These are phyloP conservation scores for Colletotrichum echinochloae DNA, from an alignment of 2,329 filamentous ascomycete species.

Conservation along the genomic window DNA sequence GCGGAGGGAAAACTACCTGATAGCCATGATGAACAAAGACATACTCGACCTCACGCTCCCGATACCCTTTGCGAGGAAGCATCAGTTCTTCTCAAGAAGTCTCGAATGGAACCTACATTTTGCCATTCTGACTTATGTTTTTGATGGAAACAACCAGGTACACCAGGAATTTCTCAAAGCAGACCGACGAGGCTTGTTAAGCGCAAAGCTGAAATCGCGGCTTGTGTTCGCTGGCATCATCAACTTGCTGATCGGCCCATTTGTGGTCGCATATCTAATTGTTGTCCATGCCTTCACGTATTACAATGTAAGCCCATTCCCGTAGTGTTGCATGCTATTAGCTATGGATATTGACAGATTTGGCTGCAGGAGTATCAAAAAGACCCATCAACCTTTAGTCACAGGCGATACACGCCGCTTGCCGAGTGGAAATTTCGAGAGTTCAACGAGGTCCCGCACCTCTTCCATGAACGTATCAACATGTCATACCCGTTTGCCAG, in stretches of 20 bases:
- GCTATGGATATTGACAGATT: not conserved
- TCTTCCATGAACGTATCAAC: constrained; percentile 89
- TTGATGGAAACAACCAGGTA: constrained; percentile 89
- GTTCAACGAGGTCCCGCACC: constrained; percentile 95
- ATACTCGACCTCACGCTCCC: constrained; percentile 88
- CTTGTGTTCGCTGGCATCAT: constrained; percentile 87
- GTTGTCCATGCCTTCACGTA: constrained; percentile 95
- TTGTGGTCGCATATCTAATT: constrained; percentile 87
- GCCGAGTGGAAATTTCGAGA: constrained; percentile 99
- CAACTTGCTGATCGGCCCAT: constrained; percentile 87
- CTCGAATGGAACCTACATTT: constrained; percentile 93
- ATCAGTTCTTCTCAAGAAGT: constrained; percentile 88
- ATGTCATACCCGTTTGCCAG: constrained; percentile 96
- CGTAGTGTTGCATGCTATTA: not conserved
- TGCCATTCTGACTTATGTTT: constrained; percentile 92
- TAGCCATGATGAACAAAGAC: constrained; percentile 97
- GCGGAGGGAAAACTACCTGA: constrained; percentile 96
- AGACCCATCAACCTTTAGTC: constrained; percentile 87
- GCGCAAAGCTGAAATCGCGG: constrained; percentile 79
- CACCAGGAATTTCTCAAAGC: constrained; percentile 87
- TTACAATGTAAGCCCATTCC: constrained; percentile 75
- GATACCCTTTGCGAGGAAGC: constrained; percentile 82
- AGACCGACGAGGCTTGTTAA: constrained; percentile 81
- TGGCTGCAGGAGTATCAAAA: constrained; percentile 87
- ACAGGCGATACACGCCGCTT: constrained; percentile 89